Evolutionary conservation across 805 yeast genomes (phyloP).

Genomic region (Barnettozyma populi): DNA sequence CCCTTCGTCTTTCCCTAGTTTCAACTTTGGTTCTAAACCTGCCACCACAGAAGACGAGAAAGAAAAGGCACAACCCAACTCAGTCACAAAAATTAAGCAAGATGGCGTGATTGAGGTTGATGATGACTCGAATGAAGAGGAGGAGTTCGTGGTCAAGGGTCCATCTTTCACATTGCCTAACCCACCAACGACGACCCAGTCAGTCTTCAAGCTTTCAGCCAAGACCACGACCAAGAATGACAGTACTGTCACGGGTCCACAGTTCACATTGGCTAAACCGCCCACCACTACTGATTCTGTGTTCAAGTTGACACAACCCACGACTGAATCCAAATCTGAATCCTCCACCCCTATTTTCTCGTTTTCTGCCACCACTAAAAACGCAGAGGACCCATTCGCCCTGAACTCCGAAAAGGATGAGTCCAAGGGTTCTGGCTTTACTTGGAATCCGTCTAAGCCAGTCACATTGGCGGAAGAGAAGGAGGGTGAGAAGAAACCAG

Average conservation of each 20-base stretch:
- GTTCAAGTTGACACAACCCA: conserved; percentile 26
- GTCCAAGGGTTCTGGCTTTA: conserved; percentile 10
- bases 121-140: conserved; percentile 43
- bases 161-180: conserved; percentile 52
- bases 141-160: conserved; percentile 64
- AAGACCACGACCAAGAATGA: conserved; percentile 19
- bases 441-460: conserved; percentile 23
- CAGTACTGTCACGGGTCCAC: conserved; percentile 33
- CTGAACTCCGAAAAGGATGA: not conserved
- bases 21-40: conserved; percentile 23
- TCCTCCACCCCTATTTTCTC: conserved; percentile 6
- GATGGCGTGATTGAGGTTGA: conserved; percentile 11
- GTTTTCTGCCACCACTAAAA: conserved; percentile 8
- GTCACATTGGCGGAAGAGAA: conserved; percentile 11
- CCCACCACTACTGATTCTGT: conserved; percentile 28
- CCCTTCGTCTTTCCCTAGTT: conserved; percentile 2
- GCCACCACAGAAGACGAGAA: not conserved
- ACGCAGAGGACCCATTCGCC: not conserved
- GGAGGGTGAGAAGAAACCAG: not conserved
- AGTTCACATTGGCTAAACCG: conserved; percentile 32
- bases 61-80: not conserved
- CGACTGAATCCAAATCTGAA: not conserved
- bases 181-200: conserved; percentile 43
- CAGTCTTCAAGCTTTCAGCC: conserved; percentile 43
- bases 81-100: not conserved